Conservation (phyloP, 2,329 filamentous ascomycete species). For the Chaetomiaceae sp. region DNA sequence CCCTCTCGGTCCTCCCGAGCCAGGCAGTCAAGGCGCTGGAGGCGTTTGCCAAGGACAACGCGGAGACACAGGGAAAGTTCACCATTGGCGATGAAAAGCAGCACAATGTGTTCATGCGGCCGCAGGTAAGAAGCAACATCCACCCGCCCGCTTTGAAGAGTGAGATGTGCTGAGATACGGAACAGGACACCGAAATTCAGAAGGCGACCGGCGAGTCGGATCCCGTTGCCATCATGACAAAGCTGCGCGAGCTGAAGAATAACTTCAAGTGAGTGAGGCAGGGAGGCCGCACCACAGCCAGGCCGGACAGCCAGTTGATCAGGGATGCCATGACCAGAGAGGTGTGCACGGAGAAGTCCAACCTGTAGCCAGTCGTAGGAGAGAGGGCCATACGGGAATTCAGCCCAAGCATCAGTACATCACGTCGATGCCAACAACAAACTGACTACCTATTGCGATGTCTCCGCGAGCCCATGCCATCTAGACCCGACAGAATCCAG, state of each 20-base stretch:
- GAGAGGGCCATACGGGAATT: too few relatives aligned
- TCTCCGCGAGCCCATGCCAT: conserved; percentile 26
- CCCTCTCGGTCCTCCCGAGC: conserved; percentile 65
- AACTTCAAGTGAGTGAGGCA: conserved; percentile 50
- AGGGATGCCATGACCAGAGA: conserved; percentile 7
- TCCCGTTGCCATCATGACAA: conserved; percentile 76
- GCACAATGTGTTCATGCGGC: conserved; percentile 95
- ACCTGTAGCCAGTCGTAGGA: conserved; percentile 1
- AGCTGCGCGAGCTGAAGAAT: conserved; percentile 88
- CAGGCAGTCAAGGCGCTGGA: conserved; percentile 72
- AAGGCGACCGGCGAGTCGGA: conserved; percentile 76
- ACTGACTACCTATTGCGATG: conserved; percentile 19
- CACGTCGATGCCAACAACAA: too few relatives aligned
- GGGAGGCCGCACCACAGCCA: neutral
- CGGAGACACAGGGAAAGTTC: conserved; percentile 89
- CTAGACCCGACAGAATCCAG: conserved; percentile 15
- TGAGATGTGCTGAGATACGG: too few relatives aligned
- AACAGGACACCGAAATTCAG: conserved; percentile 73
- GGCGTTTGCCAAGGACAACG: conserved; percentile 69
- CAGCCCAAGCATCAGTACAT: too few relatives aligned
- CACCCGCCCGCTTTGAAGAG: too few relatives aligned
- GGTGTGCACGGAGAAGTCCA: conserved; percentile 10
- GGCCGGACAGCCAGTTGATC: conserved; percentile 8
- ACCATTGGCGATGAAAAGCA: conserved; percentile 97
- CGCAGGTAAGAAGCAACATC: conserved; percentile 60